A percentile compares a stretch with the other conserved stretches of the same genome.
Evolutionary conservation across 257 asterid genomes (phyloP).

Genomic region (Salvia splendens): DNA sequence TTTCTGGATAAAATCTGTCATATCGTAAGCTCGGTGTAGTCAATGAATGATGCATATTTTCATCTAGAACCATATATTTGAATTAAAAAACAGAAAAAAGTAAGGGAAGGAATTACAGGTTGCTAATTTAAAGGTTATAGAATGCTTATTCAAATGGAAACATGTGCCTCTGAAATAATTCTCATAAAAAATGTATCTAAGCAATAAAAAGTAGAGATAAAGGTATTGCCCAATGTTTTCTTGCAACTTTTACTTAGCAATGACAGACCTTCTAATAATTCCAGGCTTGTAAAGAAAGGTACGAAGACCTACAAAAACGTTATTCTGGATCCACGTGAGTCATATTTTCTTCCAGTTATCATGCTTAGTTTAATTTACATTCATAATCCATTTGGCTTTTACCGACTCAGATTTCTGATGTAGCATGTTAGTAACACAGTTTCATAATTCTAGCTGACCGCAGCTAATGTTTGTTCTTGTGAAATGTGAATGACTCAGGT

Average conservation of each 20-base stretch:
- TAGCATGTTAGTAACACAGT: not conserved
- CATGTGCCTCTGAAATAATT: conserved; percentile 2
- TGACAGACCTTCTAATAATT: conserved; percentile 31
- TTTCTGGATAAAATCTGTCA: too few relatives aligned
- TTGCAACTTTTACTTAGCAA: not conserved
- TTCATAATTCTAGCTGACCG: not conserved
- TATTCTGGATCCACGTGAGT: conserved; percentile 74
- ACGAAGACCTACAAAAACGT: conserved; percentile 65
- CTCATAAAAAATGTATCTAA: not conserved
- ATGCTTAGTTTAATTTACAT: conserved; percentile 16
- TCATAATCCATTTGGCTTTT: conserved; percentile 21
- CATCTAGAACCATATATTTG: not conserved
- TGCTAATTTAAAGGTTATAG: not conserved
- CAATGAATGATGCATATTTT: not conserved
- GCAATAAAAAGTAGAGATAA: not conserved
- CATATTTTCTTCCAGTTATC: conserved; percentile 23
- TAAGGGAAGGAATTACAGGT: not conserved
- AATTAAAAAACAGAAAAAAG: not conserved
- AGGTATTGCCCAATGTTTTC: not conserved
- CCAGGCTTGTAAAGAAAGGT: conserved; percentile 86
- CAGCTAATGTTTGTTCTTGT: conserved; percentile 21
- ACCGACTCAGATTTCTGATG: conserved; percentile 1
- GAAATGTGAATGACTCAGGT: conserved; percentile 44
- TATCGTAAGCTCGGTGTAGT: too few relatives aligned
- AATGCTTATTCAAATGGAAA: not conserved